These are phyloP conservation scores for Candida albicans DNA, from an alignment of 1,139 yeast species.

Conservation along the genomic window DNA sequence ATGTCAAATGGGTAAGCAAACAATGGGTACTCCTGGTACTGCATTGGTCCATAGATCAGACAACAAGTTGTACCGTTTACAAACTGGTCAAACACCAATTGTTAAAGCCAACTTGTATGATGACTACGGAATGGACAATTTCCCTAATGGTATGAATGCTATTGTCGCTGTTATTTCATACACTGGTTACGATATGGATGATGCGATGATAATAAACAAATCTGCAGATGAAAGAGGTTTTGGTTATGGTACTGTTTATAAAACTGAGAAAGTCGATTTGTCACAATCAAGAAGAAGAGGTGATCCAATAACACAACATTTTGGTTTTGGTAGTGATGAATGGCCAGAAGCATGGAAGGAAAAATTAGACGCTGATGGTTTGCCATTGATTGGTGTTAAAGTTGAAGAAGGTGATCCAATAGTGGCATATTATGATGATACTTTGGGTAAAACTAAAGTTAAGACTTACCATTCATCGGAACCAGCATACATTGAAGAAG, in stretches of 20 bases:
- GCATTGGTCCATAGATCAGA: conserved; percentile 91
- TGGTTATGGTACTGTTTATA: conserved; percentile 95
- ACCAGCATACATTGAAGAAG: conserved; percentile 95
- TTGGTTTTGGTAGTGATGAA: conserved; percentile 90
- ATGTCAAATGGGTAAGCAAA: conserved; percentile 99
- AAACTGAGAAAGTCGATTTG: conserved; percentile 88
- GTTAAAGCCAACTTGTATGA: conserved; percentile 93
- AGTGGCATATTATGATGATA: conserved; percentile 89
- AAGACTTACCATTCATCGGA: conserved; percentile 93
- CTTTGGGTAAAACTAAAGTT: conserved; percentile 85
- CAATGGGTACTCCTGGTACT: conserved; percentile 99
- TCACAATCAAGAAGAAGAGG: conserved; percentile 80
- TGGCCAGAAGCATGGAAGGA: conserved; percentile 93
- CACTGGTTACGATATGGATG: conserved; percentile 99
- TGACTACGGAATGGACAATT: conserved; percentile 96
- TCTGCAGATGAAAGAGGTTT: conserved; percentile 98
- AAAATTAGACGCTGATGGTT: conserved; percentile 87
- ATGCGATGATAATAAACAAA: conserved; percentile 97
- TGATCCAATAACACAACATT: conserved; percentile 91
- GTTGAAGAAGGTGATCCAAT: conserved; percentile 97
- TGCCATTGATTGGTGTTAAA: conserved; percentile 84
- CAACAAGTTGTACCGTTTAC: conserved; percentile 88
- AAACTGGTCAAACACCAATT: conserved; percentile 96
- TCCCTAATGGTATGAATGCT: conserved; percentile 98
- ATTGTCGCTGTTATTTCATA: conserved; percentile 98